Evolutionary conservation across 2,329 filamentous ascomycete genomes (phyloP).

Genomic region (Trichoderma brevicompactum): DNA sequence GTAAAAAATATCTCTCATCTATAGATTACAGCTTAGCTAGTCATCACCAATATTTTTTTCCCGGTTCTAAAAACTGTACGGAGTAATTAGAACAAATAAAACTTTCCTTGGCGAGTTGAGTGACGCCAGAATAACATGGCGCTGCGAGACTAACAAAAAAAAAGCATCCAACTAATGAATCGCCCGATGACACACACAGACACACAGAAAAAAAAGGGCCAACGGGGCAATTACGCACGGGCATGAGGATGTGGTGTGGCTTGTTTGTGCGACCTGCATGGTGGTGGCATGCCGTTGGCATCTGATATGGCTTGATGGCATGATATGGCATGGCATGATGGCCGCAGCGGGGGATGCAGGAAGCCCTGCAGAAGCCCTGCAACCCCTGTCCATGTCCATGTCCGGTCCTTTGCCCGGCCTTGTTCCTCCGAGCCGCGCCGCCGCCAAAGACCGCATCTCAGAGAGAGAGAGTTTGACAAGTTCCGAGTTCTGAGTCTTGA

Average conservation of each 20-base stretch:
- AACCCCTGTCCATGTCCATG: too few species aligned
- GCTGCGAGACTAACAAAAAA: too few species aligned
- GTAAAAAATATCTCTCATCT: too few species aligned
- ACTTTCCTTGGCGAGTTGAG: too few species aligned
- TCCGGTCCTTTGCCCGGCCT: neutral
- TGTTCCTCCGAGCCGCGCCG: conserved; percentile 2
- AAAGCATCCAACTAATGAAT: too few species aligned
- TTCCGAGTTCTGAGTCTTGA: neutral
- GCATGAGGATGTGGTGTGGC: conserved; percentile 16
- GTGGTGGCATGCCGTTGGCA: conserved; percentile 14
- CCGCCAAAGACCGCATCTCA: neutral
- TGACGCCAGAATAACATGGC: too few species aligned
- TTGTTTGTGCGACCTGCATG: neutral
- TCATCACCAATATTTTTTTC: too few species aligned
- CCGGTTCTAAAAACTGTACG: too few species aligned
- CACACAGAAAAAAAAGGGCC: neutral
- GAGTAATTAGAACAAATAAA: too few species aligned
- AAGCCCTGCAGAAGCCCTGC: neutral
- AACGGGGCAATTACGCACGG: conserved; percentile 1
- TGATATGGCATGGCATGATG: conserved; percentile 2
- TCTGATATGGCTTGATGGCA: conserved; percentile 12
- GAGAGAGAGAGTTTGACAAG: neutral
- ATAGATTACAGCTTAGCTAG: too few species aligned
- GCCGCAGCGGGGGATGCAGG: neutral
- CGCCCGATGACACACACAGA: too few species aligned